These are phyloP conservation scores for Phtheirospermum japonicum DNA, from an alignment of 257 asterid species.

Conservation along the genomic window DNA sequence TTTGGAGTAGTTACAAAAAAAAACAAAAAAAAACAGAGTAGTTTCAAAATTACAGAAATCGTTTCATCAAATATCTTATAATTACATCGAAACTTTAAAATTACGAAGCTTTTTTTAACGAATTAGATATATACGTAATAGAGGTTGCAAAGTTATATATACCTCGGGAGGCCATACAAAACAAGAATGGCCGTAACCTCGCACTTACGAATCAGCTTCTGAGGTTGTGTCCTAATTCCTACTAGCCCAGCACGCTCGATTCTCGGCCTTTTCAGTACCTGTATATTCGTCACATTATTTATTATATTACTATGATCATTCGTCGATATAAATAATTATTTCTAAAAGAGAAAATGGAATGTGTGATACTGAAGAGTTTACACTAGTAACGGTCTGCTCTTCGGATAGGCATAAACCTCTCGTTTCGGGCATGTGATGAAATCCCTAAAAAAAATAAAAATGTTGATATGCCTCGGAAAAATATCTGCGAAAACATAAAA, in stretches of 20 bases:
- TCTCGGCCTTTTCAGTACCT: slow-evolving; percentile 81
- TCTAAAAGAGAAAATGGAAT: neutral
- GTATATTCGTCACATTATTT: slow-evolving; percentile 15
- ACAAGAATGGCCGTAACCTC: slow-evolving; percentile 98
- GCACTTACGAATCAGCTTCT: slow-evolving; percentile 76
- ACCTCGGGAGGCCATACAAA: slow-evolving; percentile 97
- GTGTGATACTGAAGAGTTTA: slow-evolving; percentile 37
- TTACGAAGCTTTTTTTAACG: too few species aligned
- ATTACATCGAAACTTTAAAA: neutral
- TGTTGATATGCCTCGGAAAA: neutral
- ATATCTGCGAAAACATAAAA: slow-evolving; percentile 1
- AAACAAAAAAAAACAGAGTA: neutral
- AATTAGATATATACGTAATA: neutral
- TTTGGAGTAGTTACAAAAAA: too few species aligned
- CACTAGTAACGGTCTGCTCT: slow-evolving; percentile 94
- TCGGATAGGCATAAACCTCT: slow-evolving; percentile 97
- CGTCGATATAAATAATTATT: neutral
- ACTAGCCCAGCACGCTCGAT: slow-evolving; percentile 72
- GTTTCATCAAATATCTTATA: too few species aligned
- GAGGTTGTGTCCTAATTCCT: slow-evolving; percentile 82
- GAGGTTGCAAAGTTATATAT: slow-evolving; percentile 9
- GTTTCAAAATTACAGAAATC: neutral
- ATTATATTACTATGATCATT: neutral
- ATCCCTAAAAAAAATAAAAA: slow-evolving; percentile 47
- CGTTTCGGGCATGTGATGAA: slow-evolving; percentile 98